Conservation (phyloP, 2,329 filamentous ascomycete species). For the Chalaropsis ovoidea region DNA sequence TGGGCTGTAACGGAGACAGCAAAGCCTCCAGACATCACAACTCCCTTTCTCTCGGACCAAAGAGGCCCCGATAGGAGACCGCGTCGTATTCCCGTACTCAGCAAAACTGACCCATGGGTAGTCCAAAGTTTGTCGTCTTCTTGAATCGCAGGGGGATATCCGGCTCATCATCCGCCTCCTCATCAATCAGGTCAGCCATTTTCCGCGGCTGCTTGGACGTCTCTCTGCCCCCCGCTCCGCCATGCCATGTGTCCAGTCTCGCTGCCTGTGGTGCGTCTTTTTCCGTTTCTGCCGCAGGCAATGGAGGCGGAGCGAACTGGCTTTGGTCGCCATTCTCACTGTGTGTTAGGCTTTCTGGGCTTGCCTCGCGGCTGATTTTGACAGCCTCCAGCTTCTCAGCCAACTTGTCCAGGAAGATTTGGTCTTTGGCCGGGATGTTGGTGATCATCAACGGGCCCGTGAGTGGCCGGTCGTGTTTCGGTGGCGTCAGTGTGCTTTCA, state of each 20-base stretch:
- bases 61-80: not conserved
- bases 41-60: not conserved
- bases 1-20: not conserved
- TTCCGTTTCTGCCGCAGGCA: constrained; percentile 21
- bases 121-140: constrained; percentile 39
- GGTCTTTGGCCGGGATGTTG: constrained; percentile 48
- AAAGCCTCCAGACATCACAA: not conserved
- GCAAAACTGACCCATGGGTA: constrained; percentile 22
- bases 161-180: constrained; percentile 31
- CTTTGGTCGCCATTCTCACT: constrained; percentile 11
- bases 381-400: constrained; percentile 45
- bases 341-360: constrained; percentile 22
- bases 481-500: constrained; percentile 33
- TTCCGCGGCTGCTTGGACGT: not conserved
- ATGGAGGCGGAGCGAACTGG: not conserved
- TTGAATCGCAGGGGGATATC: constrained; percentile 41
- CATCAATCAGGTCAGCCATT: constrained; percentile 14
- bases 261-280: not conserved
- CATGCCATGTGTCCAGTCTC: not conserved
- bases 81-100: not conserved
- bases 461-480: constrained; percentile 39
- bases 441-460: constrained; percentile 46
- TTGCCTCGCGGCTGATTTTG: constrained; percentile 36
- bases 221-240: not conserved
- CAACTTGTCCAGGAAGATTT: constrained; percentile 43